Base-by-base conservation (phyloP, 495 filamentous ascomycete species). In the Penicillium tannophilum region DNA sequence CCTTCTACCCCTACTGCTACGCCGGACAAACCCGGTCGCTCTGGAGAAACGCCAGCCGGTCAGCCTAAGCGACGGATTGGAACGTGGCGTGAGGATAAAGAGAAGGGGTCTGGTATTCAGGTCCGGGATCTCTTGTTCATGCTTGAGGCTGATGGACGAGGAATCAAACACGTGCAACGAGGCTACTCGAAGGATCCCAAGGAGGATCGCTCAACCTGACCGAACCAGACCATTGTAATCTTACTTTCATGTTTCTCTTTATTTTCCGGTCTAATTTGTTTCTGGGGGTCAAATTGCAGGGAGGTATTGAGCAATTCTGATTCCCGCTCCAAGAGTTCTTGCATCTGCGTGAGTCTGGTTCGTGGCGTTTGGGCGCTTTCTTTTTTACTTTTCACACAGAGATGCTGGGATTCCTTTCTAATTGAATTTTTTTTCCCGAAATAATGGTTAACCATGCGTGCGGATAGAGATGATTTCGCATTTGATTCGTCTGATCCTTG, bases 101-200 rank as follows among this genome's bases (percentile, higher is more conserved):
- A 76, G 14, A 74, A 73, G 51, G 80, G 80, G 6, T 54, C 66
- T 19, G 72, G 76, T 0, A 79, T 83, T 56, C 78, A 82, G 54
- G 65, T 82, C 20, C 71, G 81, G 36, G 81, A 83, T 61, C 64
- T 83, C 11, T 55, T 83, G 23, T 80, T 78, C 49, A 79, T 80
- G 65, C 70, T 82, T 16, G 81, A 83, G 60, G 65, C 72, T 16
- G 80, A 83, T 63, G 74, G 80, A 17, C 70, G 76, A 57, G 76
- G 70, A 16, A 68, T 69, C 17, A 72, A 73, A 26, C 77, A 80
- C 63, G 65, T 80, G 20, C 77, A 80, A 61, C 73, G 75, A 55
- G 77, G 73, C 17, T 80, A 78, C 41, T 68, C 71, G 28, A 78
- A 73, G 50, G 76, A 78, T 61, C 61, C 74, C 45, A 77, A 73